Evolutionary conservation across 192 early-diverging fungal genomes (phyloP).

Genomic region (Cladochytrium replicatum): DNA sequence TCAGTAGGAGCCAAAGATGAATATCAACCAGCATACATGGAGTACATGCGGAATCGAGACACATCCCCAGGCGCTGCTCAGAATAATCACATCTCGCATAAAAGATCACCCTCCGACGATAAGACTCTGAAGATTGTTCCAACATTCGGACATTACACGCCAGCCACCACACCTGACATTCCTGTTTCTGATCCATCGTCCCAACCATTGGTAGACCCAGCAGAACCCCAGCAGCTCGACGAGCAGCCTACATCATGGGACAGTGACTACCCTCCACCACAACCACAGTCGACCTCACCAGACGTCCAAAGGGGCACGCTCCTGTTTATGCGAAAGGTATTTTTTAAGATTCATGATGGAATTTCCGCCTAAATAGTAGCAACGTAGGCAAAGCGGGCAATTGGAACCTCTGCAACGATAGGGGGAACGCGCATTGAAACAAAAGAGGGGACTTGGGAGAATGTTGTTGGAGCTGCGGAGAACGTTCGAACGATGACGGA

Average conservation of each 20-base stretch:
- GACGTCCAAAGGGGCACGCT: too few species aligned
- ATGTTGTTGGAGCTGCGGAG: too few species aligned
- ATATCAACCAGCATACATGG: conserved; percentile 20
- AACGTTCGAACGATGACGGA: conserved; percentile 7
- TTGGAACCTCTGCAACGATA: conserved; percentile 4
- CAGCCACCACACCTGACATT: not conserved
- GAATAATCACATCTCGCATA: not conserved
- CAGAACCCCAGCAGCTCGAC: conserved; percentile 1
- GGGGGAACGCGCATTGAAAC: conserved; percentile 5
- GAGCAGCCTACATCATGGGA: too few species aligned
- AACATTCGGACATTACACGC: not conserved
- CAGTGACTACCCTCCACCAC: too few species aligned
- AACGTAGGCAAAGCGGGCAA: not conserved
- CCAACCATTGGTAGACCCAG: not conserved
- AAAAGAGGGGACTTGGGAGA: too few species aligned
- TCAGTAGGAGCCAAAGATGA: not conserved
- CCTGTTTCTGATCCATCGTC: conserved; percentile 1
- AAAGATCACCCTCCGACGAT: not conserved
- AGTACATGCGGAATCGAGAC: conserved; percentile 7
- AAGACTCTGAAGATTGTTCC: not conserved
- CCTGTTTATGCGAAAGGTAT: too few species aligned
- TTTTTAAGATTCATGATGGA: conserved; percentile 2
- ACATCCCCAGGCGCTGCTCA: not conserved
- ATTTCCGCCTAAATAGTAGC: conserved; percentile 2
- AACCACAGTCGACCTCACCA: too few species aligned